These are phyloP conservation scores for Leucocoprinus sp. DNA, from an alignment of 768 basidiomycete genomes.

Conservation along the genomic window DNA sequence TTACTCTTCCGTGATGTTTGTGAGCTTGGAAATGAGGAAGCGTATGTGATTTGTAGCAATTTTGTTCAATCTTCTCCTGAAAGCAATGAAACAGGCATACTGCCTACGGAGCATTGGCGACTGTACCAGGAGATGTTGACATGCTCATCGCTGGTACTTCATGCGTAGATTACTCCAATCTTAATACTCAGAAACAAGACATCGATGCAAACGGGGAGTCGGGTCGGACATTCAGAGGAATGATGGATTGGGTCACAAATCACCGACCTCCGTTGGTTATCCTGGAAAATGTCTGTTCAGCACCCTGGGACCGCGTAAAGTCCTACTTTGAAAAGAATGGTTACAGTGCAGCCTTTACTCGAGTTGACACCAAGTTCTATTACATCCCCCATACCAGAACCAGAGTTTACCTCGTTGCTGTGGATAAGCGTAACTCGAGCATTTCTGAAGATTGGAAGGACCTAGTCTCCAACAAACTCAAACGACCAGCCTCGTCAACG, in stretches of 20 bases:
- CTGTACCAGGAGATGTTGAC: constrained; percentile 87
- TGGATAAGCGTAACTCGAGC: constrained; percentile 51
- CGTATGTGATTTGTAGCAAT: constrained; percentile 39
- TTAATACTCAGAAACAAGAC: constrained; percentile 88
- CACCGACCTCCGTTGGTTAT: constrained; percentile 90
- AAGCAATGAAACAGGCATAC: constrained; percentile 52
- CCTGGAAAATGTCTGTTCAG: constrained; percentile 88
- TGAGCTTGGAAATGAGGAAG: constrained; percentile 71
- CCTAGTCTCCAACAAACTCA: constrained; percentile 49
- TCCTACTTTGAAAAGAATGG: constrained; percentile 65
- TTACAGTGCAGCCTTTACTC: constrained; percentile 63
- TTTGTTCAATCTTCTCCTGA: constrained; percentile 5
- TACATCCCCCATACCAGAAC: constrained; percentile 95
- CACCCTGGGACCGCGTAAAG: constrained; percentile 78
- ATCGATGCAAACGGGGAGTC: constrained; percentile 90
- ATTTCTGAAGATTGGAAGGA: constrained; percentile 67
- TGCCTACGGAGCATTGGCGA: constrained; percentile 79
- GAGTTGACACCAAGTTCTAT: constrained; percentile 81
- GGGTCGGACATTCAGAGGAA: constrained; percentile 87
- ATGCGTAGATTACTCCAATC: constrained; percentile 94
- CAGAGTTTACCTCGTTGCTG: constrained; percentile 79
- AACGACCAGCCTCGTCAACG: constrained; percentile 81
- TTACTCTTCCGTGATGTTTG: constrained; percentile 91
- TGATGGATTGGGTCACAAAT: constrained; percentile 86
- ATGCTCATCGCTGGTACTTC: constrained; percentile 90